Evolutionary conservation across 2,329 filamentous ascomycete species (phyloP), one percentile per base, ranked within the genome.

Genomic region (Zarea fungicola): DNA sequence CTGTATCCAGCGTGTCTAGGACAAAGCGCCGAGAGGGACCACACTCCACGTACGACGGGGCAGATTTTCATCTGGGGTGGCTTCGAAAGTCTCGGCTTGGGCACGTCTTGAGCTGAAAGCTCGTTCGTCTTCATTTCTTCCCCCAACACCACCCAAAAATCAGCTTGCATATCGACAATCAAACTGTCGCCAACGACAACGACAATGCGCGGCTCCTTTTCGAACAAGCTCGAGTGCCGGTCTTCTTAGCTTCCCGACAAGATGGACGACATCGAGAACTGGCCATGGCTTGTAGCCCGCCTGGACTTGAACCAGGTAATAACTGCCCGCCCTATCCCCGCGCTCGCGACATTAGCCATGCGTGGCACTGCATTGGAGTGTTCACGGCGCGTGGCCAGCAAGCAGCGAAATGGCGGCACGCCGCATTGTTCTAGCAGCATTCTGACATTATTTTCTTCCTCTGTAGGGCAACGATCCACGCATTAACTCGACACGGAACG

Each of bases 401-500:
- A n/a, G n/a, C n/a, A n/a, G n/a, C n/a, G n/a, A n/a, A 21, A 14
- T n/a, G 8, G 13, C 9, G 22, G n/a, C 29, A 16, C 16, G 22
- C 6, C 8, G 13, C 34, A 19, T 18, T 2, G 19, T 11, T 29
- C 6, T 14, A 22, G 13, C 8, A n/a, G 3, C 14, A 14, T 26
- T 40, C 14, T 14, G 6, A 31, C 13, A 18, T 21, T 21, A 18
- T 16, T 4, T n/a, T 23, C 11, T 13, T 9, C 14, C 5, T 6
- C 8, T 31, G 13, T 44, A 51, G 42, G 40, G 51, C 21, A 52
- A 57, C n/a, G 67, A 70, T 46, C 60, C 65, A 18, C 61, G 67
- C 18, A 56, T 64, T 31, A 67, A 67, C 36, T 63, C 67, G 23
- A 58, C 56, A 31, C 62, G 66, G 40, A 58, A 67, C 37, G 65